Base-by-base conservation (phyloP, 1,139 yeast genomes). In the Pichia sp. region DNA sequence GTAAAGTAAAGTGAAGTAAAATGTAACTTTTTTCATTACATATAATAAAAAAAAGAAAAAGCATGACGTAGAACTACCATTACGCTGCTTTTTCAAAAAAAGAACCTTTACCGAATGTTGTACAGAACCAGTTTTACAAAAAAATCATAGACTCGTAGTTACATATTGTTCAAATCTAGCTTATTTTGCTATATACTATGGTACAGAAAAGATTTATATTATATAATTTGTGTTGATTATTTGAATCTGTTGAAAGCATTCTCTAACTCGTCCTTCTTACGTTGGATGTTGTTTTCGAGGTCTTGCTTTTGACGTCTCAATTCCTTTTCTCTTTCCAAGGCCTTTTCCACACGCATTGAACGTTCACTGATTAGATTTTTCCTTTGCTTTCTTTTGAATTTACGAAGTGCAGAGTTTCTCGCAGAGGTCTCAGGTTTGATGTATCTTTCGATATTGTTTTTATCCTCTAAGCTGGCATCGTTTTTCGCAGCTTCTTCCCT, bases 331-430 rank as follows among this genome's bases (percentile, higher is more conserved):
- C 72, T 72, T 59, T 73, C 75, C 60, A 86, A 70, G 56, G 85
- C 85, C 51, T 75, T 77, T 61, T 92, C 94, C n/a, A 86, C 71
- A 55, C 95, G 79, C 62, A 84, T 59, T 57, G 82, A 83, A 56
- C 97, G 80, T 62, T 90, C 90, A 62, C 88, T 96, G 52, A 90
- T 79, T 44, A 90, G 92, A 60, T 88, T 87, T 62, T 78, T 80
- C 45, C 82, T 80, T 74, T 85, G 85, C 73, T 86, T 92, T 62
- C 96, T 79, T 64, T 86, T 68, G 60, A 81, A 81, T 46, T 80
- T 75, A 60, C 96, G 81, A 52, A 92, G 68, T 3, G 90, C 81
- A 16, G 97, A 86, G 66, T 88, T 85, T 64, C 85, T 85, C 42
- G 87, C 84, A 59, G 78, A 79, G 34, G 80, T 81, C 36, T 79